phyloP scores from a whole-genome alignment of 2,329 filamentous ascomycete species.

The Ilyonectria destructans region DNA sequence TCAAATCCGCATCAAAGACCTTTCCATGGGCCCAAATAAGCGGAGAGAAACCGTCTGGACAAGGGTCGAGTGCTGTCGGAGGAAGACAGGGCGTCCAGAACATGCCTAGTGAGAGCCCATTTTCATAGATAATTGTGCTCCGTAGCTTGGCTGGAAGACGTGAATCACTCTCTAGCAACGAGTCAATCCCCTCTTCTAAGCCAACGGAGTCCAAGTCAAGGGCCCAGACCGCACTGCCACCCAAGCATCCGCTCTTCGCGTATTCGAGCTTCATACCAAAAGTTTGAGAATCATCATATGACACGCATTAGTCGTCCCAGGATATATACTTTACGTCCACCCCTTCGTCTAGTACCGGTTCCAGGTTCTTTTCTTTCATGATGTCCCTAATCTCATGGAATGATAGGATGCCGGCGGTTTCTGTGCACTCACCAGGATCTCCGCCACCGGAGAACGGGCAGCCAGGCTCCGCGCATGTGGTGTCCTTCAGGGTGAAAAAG shows the following conservation, averaged over 20 bases:
- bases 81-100: constrained; percentile 6
- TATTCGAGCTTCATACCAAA: not conserved
- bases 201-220: not conserved
- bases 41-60: not conserved
- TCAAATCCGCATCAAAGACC: constrained; percentile 5
- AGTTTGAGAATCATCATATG: constrained; percentile 52
- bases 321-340: constrained; percentile 50
- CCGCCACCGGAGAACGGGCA: no score
- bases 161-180: constrained; percentile 1
- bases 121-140: not conserved
- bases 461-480: no score
- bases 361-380: constrained; percentile 28
- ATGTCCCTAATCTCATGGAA: constrained; percentile 47
- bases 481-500: not conserved
- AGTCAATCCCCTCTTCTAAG: not conserved
- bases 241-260: no score
- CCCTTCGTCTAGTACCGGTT: constrained; percentile 35
- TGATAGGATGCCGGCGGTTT: not conserved
- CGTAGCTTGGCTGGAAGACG: not conserved
- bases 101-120: not conserved
- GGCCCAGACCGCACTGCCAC: not conserved
- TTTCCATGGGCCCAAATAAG: constrained; percentile 3
- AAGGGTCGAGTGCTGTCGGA: not conserved
- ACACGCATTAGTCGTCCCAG: constrained; percentile 51
- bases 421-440: not conserved